These are phyloP conservation scores for Adiantum capillusveneris DNA, from an alignment of 75 land plant genomes.

Conservation along the genomic window DNA sequence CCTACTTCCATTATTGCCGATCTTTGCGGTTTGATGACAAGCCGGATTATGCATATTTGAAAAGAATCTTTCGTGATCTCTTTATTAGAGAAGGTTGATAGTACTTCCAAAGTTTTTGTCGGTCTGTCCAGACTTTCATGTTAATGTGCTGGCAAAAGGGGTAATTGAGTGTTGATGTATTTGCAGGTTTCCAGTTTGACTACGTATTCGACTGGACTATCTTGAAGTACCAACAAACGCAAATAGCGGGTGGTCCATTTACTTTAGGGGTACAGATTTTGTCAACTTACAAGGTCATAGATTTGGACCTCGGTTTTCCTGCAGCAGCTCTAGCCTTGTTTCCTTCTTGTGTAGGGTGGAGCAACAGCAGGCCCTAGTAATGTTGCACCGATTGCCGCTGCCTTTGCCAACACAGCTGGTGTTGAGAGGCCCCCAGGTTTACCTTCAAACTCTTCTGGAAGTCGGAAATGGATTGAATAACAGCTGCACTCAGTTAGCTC, in stretches of 20 bases:
- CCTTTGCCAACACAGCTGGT: no score
- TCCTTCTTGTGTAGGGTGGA: no score
- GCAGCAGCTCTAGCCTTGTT: no score
- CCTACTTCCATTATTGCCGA: conserved; percentile 57
- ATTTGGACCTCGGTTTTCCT: no score
- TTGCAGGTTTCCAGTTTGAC: conserved; percentile 91
- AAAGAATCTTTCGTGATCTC: conserved; percentile 49
- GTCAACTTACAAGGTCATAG: no score
- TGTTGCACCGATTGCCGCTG: no score
- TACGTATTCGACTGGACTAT: conserved; percentile 99
- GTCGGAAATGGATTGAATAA: background rate
- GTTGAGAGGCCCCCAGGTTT: background rate
- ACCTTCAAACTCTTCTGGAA: background rate
- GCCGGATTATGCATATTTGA: conserved; percentile 49
- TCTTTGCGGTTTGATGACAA: conserved; percentile 49
- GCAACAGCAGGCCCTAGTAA: no score
- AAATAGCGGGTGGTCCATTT: conserved; percentile 50
- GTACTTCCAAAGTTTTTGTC: no score
- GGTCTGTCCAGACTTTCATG: no score
- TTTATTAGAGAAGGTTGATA: conserved; percentile 34
- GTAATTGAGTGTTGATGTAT: no score
- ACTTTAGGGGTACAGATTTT: conserved; percentile 21
- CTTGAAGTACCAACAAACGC: conserved; percentile 96
- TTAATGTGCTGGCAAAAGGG: no score
- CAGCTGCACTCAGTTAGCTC: background rate